Evolutionary conservation across 2,329 filamentous ascomycete genomes (phyloP).

Genomic region (Trichoderma atroviride): DNA sequence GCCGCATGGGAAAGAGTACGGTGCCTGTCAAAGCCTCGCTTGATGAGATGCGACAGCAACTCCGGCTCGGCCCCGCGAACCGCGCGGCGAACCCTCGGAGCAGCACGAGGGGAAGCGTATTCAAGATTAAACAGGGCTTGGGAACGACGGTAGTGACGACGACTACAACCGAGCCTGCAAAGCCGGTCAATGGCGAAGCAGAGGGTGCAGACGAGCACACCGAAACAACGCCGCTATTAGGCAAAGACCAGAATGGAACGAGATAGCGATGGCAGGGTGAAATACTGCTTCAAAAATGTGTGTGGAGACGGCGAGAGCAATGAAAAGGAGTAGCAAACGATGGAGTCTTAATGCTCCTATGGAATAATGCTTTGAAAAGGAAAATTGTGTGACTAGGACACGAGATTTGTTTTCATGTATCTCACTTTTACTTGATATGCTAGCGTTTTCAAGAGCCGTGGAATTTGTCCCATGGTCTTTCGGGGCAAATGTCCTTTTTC

Average conservation of each 20-base stretch:
- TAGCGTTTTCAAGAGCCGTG: background rate
- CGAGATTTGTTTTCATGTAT: background rate
- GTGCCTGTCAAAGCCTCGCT: slow-evolving; percentile 63
- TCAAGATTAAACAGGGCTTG: slow-evolving; percentile 64
- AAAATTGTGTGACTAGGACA: background rate
- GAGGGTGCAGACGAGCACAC: slow-evolving; percentile 25
- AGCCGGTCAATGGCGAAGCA: background rate
- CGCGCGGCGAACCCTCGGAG: slow-evolving; percentile 63
- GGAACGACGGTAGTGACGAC: slow-evolving; percentile 3
- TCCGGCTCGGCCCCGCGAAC: slow-evolving; percentile 69
- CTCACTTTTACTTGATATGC: background rate
- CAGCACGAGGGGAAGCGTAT: slow-evolving; percentile 62
- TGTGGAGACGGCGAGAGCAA: background rate
- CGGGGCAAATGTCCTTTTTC: background rate
- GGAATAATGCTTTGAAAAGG: background rate
- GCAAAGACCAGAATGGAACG: slow-evolving; percentile 30
- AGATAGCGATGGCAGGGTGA: background rate
- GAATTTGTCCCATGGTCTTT: background rate
- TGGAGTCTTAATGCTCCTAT: background rate
- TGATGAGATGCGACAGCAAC: slow-evolving; percentile 63
- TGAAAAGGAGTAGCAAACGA: background rate
- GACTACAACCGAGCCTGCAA: background rate
- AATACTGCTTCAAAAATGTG: background rate
- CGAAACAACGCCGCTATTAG: slow-evolving; percentile 39
- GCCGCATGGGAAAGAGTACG: slow-evolving; percentile 49